Evolutionary conservation across 768 basidiomycete genomes (phyloP).

Genomic region (Saitozyma podzolica): DNA sequence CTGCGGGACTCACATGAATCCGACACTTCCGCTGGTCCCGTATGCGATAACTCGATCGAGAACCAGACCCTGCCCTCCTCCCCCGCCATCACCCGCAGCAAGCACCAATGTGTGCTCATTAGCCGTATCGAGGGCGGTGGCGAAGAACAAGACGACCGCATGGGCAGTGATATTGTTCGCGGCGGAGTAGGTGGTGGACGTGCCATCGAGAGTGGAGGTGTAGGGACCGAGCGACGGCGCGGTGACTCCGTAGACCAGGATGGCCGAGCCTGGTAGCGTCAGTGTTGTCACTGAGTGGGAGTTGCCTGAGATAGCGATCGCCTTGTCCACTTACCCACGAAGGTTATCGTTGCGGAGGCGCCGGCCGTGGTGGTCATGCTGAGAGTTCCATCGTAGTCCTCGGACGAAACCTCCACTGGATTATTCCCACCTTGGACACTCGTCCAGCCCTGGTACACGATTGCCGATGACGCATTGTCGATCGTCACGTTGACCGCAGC

Average conservation of each 20-base stretch:
- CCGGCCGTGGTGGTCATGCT: constrained; percentile 27
- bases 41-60: constrained; percentile 27
- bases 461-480: not conserved
- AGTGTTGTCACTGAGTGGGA: not conserved
- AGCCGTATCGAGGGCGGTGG: constrained; percentile 30
- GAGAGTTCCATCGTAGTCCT: constrained; percentile 29
- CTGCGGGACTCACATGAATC: constrained; percentile 25
- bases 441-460: not conserved
- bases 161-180: constrained; percentile 24
- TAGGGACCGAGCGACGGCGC: constrained; percentile 19
- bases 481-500: not conserved
- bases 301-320: not conserved
- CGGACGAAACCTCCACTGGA: not conserved
- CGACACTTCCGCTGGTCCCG: constrained; percentile 27
- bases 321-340: constrained; percentile 22
- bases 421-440: not conserved
- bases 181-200: constrained; percentile 11
- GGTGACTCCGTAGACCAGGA: constrained; percentile 28
- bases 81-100: constrained; percentile 10
- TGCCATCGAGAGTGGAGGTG: constrained; percentile 21
- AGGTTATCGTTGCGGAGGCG: constrained; percentile 30
- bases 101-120: constrained; percentile 22
- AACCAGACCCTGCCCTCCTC: constrained; percentile 19
- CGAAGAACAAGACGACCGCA: constrained; percentile 29
- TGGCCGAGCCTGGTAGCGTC: constrained; percentile 26